Conservation (phyloP, 31 red algal species). For the Odonthalia washingtoniensis region DNA sequence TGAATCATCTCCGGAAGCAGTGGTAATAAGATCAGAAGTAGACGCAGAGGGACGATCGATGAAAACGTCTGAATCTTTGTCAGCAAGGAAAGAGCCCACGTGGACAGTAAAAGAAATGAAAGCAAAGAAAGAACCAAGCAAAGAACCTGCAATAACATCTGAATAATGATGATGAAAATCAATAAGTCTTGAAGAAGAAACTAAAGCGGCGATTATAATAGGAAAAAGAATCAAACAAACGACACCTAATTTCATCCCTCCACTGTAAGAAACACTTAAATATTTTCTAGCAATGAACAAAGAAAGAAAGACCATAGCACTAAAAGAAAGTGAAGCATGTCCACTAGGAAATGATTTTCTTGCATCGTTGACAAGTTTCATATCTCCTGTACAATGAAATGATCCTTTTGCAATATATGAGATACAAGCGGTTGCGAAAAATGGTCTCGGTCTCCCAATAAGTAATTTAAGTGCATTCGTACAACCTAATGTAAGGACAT, state of each 20-base stretch:
- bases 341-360: conserved; percentile 92
- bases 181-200: conserved; percentile 70
- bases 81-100: neutral
- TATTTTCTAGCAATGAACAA: conserved; percentile 25
- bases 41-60: no score
- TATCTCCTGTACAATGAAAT: conserved; percentile 63
- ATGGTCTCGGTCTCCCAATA: conserved; percentile 83
- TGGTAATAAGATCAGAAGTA: no score
- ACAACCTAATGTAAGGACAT: conserved; percentile 64
- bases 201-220: conserved; percentile 45
- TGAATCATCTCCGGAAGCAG: no score
- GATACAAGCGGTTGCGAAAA: conserved; percentile 80
- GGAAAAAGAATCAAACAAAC: conserved; percentile 43
- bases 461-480: conserved; percentile 78
- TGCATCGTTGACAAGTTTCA: conserved; percentile 67
- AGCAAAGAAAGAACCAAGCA: conserved; percentile 56
- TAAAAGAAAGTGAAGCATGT: conserved; percentile 76
- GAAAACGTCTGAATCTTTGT: no score
- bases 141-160: conserved; percentile 77
- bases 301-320: conserved; percentile 47
- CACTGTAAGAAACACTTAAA: neutral
- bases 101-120: conserved; percentile 20
- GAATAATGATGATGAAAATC: conserved; percentile 93
- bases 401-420: conserved; percentile 38
- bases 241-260: conserved; percentile 9